phyloP scores from a whole-genome alignment of 345 rosid species.

The Hevea brasiliensis region DNA sequence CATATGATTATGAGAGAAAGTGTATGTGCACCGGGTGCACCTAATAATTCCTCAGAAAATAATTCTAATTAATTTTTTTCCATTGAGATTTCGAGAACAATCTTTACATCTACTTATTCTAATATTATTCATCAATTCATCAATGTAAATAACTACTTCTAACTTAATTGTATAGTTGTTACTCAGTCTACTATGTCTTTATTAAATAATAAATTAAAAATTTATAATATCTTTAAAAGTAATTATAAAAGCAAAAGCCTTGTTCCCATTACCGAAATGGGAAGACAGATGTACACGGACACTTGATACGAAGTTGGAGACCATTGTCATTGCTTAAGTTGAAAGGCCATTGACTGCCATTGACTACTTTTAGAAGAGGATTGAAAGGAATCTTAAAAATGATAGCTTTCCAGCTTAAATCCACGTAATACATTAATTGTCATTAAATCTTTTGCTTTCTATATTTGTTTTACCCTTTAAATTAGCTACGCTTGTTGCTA shows the following conservation, averaged over 20 bases:
- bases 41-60: too few relatives aligned
- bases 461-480: neutral
- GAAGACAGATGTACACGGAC: neutral
- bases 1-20: too few relatives aligned
- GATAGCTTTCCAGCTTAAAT: conserved; percentile 28
- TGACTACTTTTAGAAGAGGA: neutral
- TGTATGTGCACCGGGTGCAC: too few relatives aligned
- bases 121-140: too few relatives aligned
- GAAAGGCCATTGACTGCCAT: conserved; percentile 11
- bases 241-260: neutral
- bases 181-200: too few relatives aligned
- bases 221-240: too few relatives aligned
- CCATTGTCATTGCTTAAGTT: neutral
- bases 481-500: neutral
- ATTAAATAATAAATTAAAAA: too few relatives aligned
- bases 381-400: conserved; percentile 6
- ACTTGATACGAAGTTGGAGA: neutral
- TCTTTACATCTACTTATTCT: too few relatives aligned
- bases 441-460: conserved; percentile 3
- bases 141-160: too few relatives aligned
- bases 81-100: too few relatives aligned
- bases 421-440: conserved; percentile 17
- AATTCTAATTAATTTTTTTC: too few relatives aligned
- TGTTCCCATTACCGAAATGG: neutral
- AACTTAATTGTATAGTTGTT: too few relatives aligned